phyloP scores from a whole-genome alignment of 495 filamentous ascomycete species.

The Aspergillus biplanus region DNA sequence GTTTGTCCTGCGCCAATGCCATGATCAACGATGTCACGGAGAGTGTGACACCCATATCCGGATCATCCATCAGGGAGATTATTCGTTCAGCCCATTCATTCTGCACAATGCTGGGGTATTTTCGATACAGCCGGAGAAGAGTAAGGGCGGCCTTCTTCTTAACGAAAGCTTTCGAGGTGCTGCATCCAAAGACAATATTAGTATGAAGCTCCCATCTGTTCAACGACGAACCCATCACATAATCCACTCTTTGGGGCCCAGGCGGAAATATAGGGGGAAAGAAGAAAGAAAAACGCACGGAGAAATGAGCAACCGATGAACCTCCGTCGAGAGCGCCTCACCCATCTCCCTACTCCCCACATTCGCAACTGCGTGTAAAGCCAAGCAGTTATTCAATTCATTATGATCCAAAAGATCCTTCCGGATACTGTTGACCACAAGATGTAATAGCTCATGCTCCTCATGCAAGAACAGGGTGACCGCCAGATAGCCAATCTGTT shows the following conservation, averaged over 20 bases:
- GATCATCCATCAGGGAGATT: slow-evolving; percentile 97
- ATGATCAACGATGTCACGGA: slow-evolving; percentile 97
- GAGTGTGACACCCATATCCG: slow-evolving; percentile 89
- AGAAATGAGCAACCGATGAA: slow-evolving; percentile 92
- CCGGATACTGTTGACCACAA: slow-evolving; percentile 97
- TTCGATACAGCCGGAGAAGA: slow-evolving; percentile 92
- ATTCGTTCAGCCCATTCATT: slow-evolving; percentile 97
- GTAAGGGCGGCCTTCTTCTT: slow-evolving; percentile 99
- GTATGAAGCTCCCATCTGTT: slow-evolving; percentile 4
- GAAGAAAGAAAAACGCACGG: slow-evolving; percentile 63
- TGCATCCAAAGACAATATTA: slow-evolving; percentile 39
- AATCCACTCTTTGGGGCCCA: no score
- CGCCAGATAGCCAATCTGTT: slow-evolving; percentile 98
- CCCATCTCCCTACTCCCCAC: slow-evolving; percentile 97
- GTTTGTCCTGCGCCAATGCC: slow-evolving; percentile 90
- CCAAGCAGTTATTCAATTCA: slow-evolving; percentile 95
- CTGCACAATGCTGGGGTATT: slow-evolving; percentile 89
- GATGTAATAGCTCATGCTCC: slow-evolving; percentile 90
- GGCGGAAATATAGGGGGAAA: background rate
- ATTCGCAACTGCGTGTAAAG: slow-evolving; percentile 98
- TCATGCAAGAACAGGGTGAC: slow-evolving; percentile 98
- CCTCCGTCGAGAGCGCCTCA: slow-evolving; percentile 89
- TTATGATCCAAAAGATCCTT: slow-evolving; percentile 95
- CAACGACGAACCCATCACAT: background rate
- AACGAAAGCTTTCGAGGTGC: slow-evolving; percentile 95